A percentile compares a stretch with the other conserved stretches of the same genome.
Evolutionary conservation across 164 flowering plant genomes (phyloP).

Genomic region (Cinnamomum chago): DNA sequence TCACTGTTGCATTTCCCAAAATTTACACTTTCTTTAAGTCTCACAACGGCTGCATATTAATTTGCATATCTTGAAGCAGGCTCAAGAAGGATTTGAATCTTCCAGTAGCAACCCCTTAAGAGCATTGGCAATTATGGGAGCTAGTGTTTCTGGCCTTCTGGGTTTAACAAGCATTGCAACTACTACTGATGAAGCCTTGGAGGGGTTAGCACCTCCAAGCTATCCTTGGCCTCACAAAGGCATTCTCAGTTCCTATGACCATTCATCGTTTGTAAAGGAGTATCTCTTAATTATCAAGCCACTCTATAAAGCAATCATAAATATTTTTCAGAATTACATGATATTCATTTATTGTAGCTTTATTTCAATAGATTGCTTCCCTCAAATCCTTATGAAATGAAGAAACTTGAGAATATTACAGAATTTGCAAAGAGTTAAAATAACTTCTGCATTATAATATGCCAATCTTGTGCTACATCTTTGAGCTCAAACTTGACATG

Average conservation of each 20-base stretch:
- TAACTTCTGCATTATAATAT: not conserved
- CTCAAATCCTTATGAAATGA: not conserved
- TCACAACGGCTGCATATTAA: not conserved
- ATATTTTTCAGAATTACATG: not conserved
- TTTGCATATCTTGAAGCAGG: conserved; percentile 12
- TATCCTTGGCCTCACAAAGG: conserved; percentile 92
- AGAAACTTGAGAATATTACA: not conserved
- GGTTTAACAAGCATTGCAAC: conserved; percentile 52
- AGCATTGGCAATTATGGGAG: conserved; percentile 60
- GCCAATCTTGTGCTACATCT: not conserved
- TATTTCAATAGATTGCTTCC: not conserved
- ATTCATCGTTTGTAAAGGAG: conserved; percentile 61
- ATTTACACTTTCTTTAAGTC: not conserved
- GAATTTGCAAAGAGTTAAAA: not conserved
- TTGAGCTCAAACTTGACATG: not conserved
- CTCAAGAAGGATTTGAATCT: conserved; percentile 36
- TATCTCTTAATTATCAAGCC: not conserved
- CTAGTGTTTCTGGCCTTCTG: conserved; percentile 60
- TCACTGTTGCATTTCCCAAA: not conserved
- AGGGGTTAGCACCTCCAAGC: conserved; percentile 61
- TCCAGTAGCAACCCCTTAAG: conserved; percentile 40
- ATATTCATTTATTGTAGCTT: not conserved
- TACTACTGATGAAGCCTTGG: conserved; percentile 75
- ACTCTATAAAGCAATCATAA: not conserved
- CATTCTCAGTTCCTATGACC: conserved; percentile 83